Conservation (phyloP, 2,329 filamentous ascomycete genomes). For the Sordariomycetes sp. region DNA sequence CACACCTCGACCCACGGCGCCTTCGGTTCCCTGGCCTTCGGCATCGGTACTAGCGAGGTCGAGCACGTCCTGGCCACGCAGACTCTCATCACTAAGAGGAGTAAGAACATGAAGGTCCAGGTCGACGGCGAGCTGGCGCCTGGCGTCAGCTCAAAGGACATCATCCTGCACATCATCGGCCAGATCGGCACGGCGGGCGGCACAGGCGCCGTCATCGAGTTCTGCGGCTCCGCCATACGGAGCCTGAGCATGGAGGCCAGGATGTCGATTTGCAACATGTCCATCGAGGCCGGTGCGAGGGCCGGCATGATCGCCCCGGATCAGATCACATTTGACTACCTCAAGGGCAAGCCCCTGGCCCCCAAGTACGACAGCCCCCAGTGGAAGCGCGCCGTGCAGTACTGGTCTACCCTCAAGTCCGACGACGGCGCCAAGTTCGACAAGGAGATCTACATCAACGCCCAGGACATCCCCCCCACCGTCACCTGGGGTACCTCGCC, state of each 20-base stretch:
- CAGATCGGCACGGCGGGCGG: conserved; percentile 91
- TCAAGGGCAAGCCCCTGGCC: conserved; percentile 82
- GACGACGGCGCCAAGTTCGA: conserved; percentile 89
- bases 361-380: conserved; percentile 75
- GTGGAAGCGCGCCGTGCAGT: conserved; percentile 80
- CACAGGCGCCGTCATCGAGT: conserved; percentile 92
- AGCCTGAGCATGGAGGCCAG: conserved; percentile 88
- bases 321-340: conserved; percentile 87
- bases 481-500: conserved; percentile 96
- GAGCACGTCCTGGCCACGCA: conserved; percentile 95
- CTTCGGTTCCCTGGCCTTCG: conserved; percentile 89
- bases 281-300: conserved; percentile 89
- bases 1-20: conserved; percentile 98
- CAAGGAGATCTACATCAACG: conserved; percentile 79
- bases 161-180: conserved; percentile 88
- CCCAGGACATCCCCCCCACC: conserved; percentile 86
- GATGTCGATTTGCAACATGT: conserved; percentile 99
- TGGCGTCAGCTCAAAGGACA: conserved; percentile 93
- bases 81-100: conserved; percentile 86
- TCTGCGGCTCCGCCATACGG: conserved; percentile 89
- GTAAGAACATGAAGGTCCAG: conserved; percentile 98
- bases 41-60: conserved; percentile 96
- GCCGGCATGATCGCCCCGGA: conserved; percentile 97
- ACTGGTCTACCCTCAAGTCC: conserved; percentile 81
- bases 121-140: conserved; percentile 84